Percentiles rank a stretch among this genome's conserved stretches.
These are phyloP conservation scores for Candida suzukii DNA, from an alignment of 805 yeast species.

Conservation along the genomic window DNA sequence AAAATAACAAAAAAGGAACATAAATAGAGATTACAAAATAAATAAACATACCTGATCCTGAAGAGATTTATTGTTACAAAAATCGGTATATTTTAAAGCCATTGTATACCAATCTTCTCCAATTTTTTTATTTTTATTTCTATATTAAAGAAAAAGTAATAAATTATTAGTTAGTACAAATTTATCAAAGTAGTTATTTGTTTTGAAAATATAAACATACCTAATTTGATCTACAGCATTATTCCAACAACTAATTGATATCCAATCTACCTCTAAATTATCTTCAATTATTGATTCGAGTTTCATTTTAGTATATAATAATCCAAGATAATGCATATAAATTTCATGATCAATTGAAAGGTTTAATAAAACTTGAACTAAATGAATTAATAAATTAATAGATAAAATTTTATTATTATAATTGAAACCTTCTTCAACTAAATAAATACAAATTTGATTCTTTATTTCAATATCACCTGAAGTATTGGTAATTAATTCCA, in stretches of 20 bases:
- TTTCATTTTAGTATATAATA: not conserved
- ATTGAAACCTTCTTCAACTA: not conserved
- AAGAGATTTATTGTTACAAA: not conserved
- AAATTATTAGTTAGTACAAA: not conserved
- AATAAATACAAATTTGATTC: not conserved
- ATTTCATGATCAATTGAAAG: not conserved
- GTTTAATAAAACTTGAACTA: not conserved
- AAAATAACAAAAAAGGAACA: no score
- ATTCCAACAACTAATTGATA: conserved; percentile 32
- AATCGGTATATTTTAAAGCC: not conserved
- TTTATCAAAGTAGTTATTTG: not conserved
- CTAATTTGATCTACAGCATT: conserved; percentile 24
- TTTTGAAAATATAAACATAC: conserved; percentile 9
- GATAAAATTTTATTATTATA: not conserved
- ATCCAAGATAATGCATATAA: not conserved
- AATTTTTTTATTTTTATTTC: not conserved
- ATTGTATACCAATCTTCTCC: not conserved
- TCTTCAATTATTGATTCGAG: not conserved
- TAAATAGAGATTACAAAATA: no score
- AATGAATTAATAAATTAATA: not conserved
- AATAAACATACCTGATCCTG: not conserved
- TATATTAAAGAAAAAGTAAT: no score
- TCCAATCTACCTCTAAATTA: conserved; percentile 26
- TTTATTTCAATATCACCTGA: not conserved
- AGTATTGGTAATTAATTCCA: not conserved